phyloP scores from a whole-genome alignment of 2,329 filamentous ascomycete species.

The Xylaria sp. region DNA sequence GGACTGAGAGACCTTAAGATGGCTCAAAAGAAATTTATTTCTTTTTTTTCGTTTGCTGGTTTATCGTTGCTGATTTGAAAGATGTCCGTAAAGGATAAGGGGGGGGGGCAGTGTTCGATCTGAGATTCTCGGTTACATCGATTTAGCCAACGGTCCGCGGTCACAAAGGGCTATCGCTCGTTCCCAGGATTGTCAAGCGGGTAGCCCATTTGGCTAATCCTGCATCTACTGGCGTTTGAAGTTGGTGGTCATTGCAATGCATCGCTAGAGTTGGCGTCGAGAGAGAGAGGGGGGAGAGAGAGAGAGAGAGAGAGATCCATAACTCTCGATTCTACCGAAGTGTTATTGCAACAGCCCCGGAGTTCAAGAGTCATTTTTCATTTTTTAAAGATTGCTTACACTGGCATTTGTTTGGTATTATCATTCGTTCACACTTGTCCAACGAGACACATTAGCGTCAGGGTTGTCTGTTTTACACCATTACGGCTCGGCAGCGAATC shows the following conservation, averaged over 20 bases:
- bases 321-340: conserved; percentile 23
- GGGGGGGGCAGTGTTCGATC: not conserved
- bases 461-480: conserved; percentile 21
- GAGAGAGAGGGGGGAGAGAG: not conserved
- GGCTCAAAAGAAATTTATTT: not conserved
- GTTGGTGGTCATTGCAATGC: conserved; percentile 25
- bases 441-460: conserved; percentile 29
- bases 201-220: conserved; percentile 27
- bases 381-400: conserved; percentile 25
- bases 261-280: conserved; percentile 32
- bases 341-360: conserved; percentile 26
- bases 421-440: conserved; percentile 21
- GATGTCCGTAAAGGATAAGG: not conserved
- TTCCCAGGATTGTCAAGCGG: conserved; percentile 22
- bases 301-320: conserved; percentile 18
- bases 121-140: not conserved
- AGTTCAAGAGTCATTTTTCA: conserved; percentile 29
- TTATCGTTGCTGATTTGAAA: not conserved
- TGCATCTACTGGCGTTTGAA: conserved; percentile 30
- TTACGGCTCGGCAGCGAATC: conserved; percentile 19
- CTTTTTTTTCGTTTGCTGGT: not conserved
- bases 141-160: conserved; percentile 8
- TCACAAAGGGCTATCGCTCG: conserved; percentile 4
- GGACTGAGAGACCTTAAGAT: conserved; percentile 21
- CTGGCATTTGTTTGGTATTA: conserved; percentile 30